Base-by-base conservation (phyloP, 2,329 filamentous ascomycete species). In the Pseudocercospora ulei region DNA sequence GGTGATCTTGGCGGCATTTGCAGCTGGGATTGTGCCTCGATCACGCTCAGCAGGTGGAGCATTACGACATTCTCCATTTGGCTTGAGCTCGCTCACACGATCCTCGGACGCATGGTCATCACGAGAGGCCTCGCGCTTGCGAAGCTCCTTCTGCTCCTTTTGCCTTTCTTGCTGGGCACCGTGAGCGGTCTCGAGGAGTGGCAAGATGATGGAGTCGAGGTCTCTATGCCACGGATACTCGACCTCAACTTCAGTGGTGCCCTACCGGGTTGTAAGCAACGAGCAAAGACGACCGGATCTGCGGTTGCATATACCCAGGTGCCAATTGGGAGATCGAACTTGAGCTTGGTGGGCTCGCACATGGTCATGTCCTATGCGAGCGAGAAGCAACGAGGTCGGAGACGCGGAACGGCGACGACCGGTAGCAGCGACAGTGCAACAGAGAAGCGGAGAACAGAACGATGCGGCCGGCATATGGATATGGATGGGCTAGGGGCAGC, bases 151-250 rank as follows among this genome's bases (percentile, higher is more conserved):
- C 3, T 44, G 41, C 28, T 44, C 39, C 3, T 38, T 38, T 14
- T 44, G 41, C 20, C 37, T 26, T 25, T 40, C 41, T 9, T 38
- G 37, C 35, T 44, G 41, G 5, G 34, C 33, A 17, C 37, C 41
- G 18, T 44, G 41, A 9, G 41, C 41, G 6, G 37, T 33, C 14
- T 44, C 41, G 26, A 44, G 37, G 12, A 44, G 22, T 3, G 41
- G 41, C 3, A 44, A 25, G 13, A 44, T 44, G 33, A 44, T 44
- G 17, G 37, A 40, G 18, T 44, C 41, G 13, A 44, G 22, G 26
- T 44, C 41, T 29, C 41, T 22, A 17, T 44, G 37, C 41, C 41
- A 44, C n/a, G 41, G 41, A 22, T 44, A 44, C 22, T 44, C 41
- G 8, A 44, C 41, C 30, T 44, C 41, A 3, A 44, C 37, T 18